Evolutionary conservation across 192 early-diverging fungal genomes (phyloP), one percentile per base, ranked within the genome.

Genomic region (Dimargaris cristalligena): DNA sequence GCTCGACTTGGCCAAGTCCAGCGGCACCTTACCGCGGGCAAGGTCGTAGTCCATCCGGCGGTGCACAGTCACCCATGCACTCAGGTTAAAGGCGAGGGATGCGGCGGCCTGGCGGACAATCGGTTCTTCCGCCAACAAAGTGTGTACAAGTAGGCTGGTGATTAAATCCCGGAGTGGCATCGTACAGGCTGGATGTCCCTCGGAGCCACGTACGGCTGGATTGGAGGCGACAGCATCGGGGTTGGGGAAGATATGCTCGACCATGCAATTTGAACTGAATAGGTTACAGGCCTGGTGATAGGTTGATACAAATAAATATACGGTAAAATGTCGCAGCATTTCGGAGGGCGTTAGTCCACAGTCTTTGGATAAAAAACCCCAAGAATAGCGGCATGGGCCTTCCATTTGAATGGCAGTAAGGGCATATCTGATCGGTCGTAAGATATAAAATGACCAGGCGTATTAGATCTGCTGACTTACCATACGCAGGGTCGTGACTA

Each of bases 41-140:
- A 11, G 8, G 14, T 71, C 68, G 2, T 58, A 60, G 6, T 32
- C 59, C 16, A 67, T 64, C 44, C 60, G 62, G 26, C 80, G 71
- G 16, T 63, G 67, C 28, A 61, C 67, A 13, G 73, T 71, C 52
- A 82, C 72, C 44, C 68, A 72, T 20, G 76, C 62, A 1, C 79
- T 66, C 50, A 84, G 76, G 63, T 90, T 83, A 52, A 81, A 87
- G 0, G 79, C 84, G 10, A 88, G 62, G 0, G 80, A 75, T 0
- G 83, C 75, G 0, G 83, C 83, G 2, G 76, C 73, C 60, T 83
- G 79, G 1, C 83, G 71, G 1, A 88, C 72, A 14, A 66, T 38
- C 2, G 65, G 29, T n/a, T 82, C 79, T 1, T 65, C 22, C 6
- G 73, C 71, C 2, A 88, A 66, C 4, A 88, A 71, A 2, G 71